Evolutionary conservation across 192 early-diverging fungal genomes (phyloP).

Genomic region (Physocladia obscura): DNA sequence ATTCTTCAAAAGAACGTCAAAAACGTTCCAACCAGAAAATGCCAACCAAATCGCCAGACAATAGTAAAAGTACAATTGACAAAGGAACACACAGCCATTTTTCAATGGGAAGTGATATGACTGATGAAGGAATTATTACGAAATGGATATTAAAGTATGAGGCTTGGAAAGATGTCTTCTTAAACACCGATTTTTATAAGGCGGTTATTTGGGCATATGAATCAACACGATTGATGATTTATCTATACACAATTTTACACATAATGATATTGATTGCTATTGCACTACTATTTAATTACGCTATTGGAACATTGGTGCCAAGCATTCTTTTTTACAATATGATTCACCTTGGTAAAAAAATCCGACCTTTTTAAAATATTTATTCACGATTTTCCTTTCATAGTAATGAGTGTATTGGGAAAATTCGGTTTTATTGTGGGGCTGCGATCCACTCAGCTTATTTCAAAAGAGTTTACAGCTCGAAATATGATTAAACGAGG

Average conservation of each 20-base stretch:
- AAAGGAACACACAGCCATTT: neutral
- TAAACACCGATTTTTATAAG: neutral
- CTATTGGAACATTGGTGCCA: slow-evolving; percentile 5
- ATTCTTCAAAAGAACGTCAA: neutral
- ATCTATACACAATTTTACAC: slow-evolving; percentile 13
- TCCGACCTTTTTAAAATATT: neutral
- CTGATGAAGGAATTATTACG: slow-evolving; percentile 23
- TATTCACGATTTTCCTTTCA: neutral
- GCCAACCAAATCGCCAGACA: neutral
- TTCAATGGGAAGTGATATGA: slow-evolving; percentile 10
- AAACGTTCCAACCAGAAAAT: neutral
- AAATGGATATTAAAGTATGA: neutral
- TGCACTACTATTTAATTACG: slow-evolving; percentile 8
- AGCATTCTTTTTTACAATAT: slow-evolving; percentile 20
- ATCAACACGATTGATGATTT: slow-evolving; percentile 13
- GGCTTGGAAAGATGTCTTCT: neutral
- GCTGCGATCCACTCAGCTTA: slow-evolving; percentile 5
- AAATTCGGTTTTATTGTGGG: slow-evolving; percentile 14
- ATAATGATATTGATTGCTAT: slow-evolving; percentile 2
- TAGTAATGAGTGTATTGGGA: slow-evolving; percentile 7
- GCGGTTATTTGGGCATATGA: slow-evolving; percentile 2
- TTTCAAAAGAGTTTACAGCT: slow-evolving; percentile 22
- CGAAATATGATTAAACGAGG: slow-evolving; percentile 28
- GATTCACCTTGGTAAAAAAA: slow-evolving; percentile 17
- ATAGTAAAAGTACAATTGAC: neutral